phyloP scores from a whole-genome alignment of 116 monocot species.

The Zostera marina region DNA sequence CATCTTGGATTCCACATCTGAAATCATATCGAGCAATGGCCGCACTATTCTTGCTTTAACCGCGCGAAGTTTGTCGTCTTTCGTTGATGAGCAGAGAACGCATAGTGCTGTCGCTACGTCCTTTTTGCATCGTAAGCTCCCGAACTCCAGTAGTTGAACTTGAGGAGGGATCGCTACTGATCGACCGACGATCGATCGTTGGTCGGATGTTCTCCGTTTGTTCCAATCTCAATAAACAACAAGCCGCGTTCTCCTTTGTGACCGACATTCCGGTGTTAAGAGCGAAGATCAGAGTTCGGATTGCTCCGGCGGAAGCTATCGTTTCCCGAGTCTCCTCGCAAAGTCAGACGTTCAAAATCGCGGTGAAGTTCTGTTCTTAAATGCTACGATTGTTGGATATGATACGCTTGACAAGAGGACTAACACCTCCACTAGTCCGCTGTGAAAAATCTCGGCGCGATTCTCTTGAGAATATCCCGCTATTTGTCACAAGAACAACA shows the following conservation, averaged over 20 bases:
- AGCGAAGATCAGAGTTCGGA: conserved; percentile 4
- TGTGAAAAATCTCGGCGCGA: conserved; percentile 7
- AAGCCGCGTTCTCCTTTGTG: conserved; percentile 11
- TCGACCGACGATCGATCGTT: conserved; percentile 2
- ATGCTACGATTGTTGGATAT: background rate
- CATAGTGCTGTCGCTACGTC: conserved; percentile 14
- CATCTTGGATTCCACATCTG: conserved; percentile 7
- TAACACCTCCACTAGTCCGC: conserved; percentile 6
- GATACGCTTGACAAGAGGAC: conserved; percentile 7
- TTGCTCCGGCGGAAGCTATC: conserved; percentile 11
- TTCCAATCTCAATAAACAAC: conserved; percentile 6
- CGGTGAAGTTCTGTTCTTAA: conserved; percentile 17
- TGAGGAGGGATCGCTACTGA: conserved; percentile 9
- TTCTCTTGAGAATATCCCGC: conserved; percentile 9
- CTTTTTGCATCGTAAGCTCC: conserved; percentile 9
- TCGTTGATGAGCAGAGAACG: conserved; percentile 3
- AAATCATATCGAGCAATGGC: conserved; percentile 8
- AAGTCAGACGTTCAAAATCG: conserved; percentile 11
- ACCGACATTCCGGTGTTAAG: conserved; percentile 1
- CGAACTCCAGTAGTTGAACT: conserved; percentile 9
- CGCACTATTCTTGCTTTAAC: conserved; percentile 4
- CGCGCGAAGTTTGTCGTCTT: conserved; percentile 3
- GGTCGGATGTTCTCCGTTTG: conserved; percentile 7
- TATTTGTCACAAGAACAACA: too few relatives aligned
- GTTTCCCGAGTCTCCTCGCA: conserved; percentile 8